Conservation (phyloP, 345 rosid genomes). For the Firmiana major region DNA sequence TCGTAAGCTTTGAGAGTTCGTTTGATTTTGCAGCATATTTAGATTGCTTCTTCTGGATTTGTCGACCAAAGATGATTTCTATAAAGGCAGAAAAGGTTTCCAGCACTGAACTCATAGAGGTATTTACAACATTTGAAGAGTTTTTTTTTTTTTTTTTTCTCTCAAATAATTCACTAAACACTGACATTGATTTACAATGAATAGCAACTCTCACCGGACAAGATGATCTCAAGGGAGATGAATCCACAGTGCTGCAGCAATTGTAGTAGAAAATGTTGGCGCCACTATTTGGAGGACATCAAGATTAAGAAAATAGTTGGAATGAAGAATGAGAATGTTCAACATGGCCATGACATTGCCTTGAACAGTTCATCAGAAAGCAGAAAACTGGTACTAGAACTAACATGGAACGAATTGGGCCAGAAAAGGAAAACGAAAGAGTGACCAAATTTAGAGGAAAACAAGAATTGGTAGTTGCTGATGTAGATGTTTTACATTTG, state of each 20-base stretch:
- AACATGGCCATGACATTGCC: neutral
- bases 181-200: neutral
- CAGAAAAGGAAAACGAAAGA: neutral
- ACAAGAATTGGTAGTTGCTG: neutral
- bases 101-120: neutral
- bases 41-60: too few species aligned
- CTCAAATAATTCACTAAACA: neutral
- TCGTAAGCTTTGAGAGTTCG: too few species aligned
- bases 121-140: too few species aligned
- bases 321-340: neutral
- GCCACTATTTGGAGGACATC: neutral
- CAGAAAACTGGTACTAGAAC: too few species aligned
- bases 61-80: too few species aligned
- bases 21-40: too few species aligned
- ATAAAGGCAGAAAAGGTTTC: too few species aligned
- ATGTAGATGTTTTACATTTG: neutral
- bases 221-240: neutral
- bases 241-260: neutral
- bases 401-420: too few species aligned
- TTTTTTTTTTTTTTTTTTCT: neutral
- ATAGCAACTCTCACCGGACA: neutral
- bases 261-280: neutral
- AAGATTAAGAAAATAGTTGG: neutral
- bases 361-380: too few species aligned
- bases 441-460: neutral